Conservation (phyloP, 257 asterid species). For the Solanum neorickii region DNA sequence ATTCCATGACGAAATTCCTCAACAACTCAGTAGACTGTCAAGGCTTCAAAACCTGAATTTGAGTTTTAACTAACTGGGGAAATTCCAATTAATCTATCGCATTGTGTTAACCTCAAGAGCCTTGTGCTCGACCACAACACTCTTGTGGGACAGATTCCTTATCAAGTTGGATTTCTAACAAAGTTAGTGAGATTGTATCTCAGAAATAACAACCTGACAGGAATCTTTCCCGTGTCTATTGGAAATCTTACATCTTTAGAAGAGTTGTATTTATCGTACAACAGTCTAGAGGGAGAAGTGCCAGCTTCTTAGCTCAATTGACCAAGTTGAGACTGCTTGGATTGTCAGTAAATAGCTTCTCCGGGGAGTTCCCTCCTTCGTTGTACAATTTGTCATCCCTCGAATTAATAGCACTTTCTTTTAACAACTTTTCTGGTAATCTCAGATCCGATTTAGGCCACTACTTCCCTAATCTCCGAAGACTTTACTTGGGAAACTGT, state of each 20-base stretch:
- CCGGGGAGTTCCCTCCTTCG: conserved; percentile 27
- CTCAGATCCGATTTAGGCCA: conserved; percentile 25
- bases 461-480: conserved; percentile 19
- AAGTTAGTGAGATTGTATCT: conserved; percentile 13
- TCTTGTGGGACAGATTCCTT: conserved; percentile 14
- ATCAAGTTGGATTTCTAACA: conserved; percentile 4
- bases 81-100: conserved; percentile 20
- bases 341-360: conserved; percentile 12
- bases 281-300: conserved; percentile 20
- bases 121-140: conserved; percentile 24
- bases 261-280: conserved; percentile 28
- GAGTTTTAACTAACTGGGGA: neutral
- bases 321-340: conserved; percentile 10
- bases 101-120: conserved; percentile 12
- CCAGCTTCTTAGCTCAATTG: conserved; percentile 20
- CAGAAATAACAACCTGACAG: conserved; percentile 37
- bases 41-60: conserved; percentile 4
- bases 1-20: conserved; percentile 22
- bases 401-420: conserved; percentile 12
- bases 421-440: conserved; percentile 25
- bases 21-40: conserved; percentile 6
- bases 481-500: conserved; percentile 18
- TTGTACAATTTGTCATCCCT: conserved; percentile 32
- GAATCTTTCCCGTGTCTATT: conserved; percentile 30
- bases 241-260: conserved; percentile 34